Conservation (phyloP, 192 early-diverging fungal genomes). For the Linnemannia zychae region DNA sequence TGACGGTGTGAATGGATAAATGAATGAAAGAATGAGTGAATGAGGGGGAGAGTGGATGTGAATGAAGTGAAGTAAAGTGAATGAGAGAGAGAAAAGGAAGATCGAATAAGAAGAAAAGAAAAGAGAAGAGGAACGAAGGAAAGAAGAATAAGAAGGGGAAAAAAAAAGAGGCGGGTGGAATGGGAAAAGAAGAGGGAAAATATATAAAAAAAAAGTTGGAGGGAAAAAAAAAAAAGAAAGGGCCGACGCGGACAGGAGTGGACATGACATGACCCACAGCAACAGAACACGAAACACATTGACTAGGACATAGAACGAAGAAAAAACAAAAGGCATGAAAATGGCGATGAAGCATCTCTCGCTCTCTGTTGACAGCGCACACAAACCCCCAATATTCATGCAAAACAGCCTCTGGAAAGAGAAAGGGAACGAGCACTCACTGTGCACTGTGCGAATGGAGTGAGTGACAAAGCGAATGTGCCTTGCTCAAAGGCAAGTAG, state of each 20-base stretch:
- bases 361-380: no score
- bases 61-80: not conserved
- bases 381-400: no score
- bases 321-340: no score
- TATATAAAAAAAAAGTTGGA: constrained; percentile 8
- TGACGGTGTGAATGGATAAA: not conserved
- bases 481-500: not conserved
- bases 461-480: no score
- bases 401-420: no score
- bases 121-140: not conserved
- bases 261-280: not conserved
- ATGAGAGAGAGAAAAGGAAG: not conserved
- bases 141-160: not conserved
- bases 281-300: not conserved
- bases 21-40: not conserved
- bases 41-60: constrained; percentile 3
- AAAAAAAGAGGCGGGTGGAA: not conserved
- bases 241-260: not conserved
- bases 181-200: not conserved
- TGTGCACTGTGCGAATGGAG: no score
- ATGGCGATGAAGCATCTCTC: no score
- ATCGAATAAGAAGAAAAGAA: not conserved
- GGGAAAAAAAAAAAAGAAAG: not conserved
- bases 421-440: no score
- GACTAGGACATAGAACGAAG: no score